Percentiles rank a stretch among this genome's conserved stretches.
These are phyloP conservation scores for Penicillium lagena DNA, from an alignment of 495 filamentous ascomycete species.

Conservation along the genomic window DNA sequence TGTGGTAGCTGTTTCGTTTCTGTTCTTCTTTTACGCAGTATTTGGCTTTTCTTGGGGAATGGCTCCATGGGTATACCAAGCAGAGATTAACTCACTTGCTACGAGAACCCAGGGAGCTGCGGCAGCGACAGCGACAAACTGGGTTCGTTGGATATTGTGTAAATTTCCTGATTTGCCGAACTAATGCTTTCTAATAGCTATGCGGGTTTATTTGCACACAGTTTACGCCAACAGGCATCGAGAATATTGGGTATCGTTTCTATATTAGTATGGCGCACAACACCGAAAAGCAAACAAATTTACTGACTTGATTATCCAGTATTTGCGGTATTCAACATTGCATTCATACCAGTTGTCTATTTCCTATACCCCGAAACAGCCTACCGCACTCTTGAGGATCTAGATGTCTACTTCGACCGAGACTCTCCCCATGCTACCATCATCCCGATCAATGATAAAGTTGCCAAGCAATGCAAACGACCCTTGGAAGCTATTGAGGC, in stretches of 20 bases:
- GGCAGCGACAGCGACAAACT: conserved; percentile 16
- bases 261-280: conserved; percentile 42
- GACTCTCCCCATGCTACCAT: conserved; percentile 24
- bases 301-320: conserved; percentile 15
- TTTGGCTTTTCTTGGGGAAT: conserved; percentile 16
- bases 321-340: conserved; percentile 6
- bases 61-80: conserved; percentile 45
- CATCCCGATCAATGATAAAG: conserved; percentile 25
- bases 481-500: conserved; percentile 11
- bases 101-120: conserved; percentile 45
- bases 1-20: conserved; percentile 12
- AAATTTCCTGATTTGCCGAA: background rate
- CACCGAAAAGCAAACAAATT: background rate
- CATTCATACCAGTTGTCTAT: conserved; percentile 4
- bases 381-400: conserved; percentile 24
- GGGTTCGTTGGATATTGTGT: background rate
- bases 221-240: conserved; percentile 44
- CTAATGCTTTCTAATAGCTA: background rate
- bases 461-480: conserved; percentile 5
- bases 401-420: conserved; percentile 29
- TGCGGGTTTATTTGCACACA: conserved; percentile 41
- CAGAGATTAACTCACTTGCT: conserved; percentile 45
- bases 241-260: conserved; percentile 40
- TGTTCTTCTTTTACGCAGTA: conserved; percentile 16
- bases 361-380: conserved; percentile 7